phyloP scores from a whole-genome alignment of 805 yeast species.

The Teunomyces gatunensis region DNA sequence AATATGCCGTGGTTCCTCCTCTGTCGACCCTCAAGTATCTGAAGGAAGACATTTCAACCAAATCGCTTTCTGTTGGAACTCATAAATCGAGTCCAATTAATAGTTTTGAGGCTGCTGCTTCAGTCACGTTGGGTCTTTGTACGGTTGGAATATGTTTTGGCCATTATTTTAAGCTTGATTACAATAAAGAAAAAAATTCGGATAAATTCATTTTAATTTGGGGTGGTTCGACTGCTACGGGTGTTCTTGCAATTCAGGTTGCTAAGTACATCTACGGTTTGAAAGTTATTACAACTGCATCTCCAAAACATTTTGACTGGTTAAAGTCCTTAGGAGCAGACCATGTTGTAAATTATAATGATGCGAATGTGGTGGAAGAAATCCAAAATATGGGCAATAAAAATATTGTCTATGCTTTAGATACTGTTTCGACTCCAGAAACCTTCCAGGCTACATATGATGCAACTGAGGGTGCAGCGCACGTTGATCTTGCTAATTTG shows the following conservation, averaged over 20 bases:
- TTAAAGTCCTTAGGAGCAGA: slow-evolving; percentile 31
- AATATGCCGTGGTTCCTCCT: slow-evolving; percentile 45
- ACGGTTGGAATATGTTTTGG: slow-evolving; percentile 46
- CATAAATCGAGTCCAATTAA: slow-evolving; percentile 37
- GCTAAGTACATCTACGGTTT: slow-evolving; percentile 30
- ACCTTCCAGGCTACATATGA: slow-evolving; percentile 27
- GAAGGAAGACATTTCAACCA: slow-evolving; percentile 9
- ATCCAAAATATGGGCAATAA: slow-evolving; percentile 17
- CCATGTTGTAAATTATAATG: slow-evolving; percentile 26
- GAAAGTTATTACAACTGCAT: slow-evolving; percentile 29
- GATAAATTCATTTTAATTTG: slow-evolving; percentile 25
- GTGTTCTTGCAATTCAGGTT: slow-evolving; percentile 29
- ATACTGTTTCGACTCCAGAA: slow-evolving; percentile 19
- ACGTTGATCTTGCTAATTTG: slow-evolving; percentile 12
- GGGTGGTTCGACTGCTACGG: slow-evolving; percentile 39
- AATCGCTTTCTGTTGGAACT: slow-evolving; percentile 16
- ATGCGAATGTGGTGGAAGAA: slow-evolving; percentile 20
- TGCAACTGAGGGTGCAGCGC: slow-evolving; percentile 23
- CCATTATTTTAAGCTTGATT: slow-evolving; percentile 28
- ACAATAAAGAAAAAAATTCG: slow-evolving; percentile 12
- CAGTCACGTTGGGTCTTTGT: slow-evolving; percentile 50
- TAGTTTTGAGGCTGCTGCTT: slow-evolving; percentile 66
- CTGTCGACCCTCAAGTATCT: slow-evolving; percentile 32
- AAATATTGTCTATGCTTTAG: slow-evolving; percentile 24
- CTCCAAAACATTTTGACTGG: slow-evolving; percentile 21